A percentile compares a stretch with the other conserved stretches of the same genome.
Conservation (phyloP, 208 protist genomes). For the Wallacemonas sp. region DNA sequence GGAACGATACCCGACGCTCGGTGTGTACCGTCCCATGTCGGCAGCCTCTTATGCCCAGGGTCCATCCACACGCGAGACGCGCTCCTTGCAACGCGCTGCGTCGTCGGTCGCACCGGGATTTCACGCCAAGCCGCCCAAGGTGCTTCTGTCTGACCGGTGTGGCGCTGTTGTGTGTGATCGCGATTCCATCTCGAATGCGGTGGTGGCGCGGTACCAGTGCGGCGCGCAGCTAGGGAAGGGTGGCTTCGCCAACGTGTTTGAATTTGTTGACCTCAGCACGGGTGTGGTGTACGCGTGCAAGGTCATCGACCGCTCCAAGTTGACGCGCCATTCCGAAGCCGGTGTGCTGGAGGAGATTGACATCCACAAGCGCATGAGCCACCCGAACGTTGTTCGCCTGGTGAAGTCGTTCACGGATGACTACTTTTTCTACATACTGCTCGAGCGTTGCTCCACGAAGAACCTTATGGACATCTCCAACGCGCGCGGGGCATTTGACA, state of each 20-base stretch:
- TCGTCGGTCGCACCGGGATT: constrained; percentile 20
- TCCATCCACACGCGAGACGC: not conserved
- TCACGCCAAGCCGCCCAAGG: constrained; percentile 12
- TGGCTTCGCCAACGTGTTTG: constrained; percentile 63
- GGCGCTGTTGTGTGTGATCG: constrained; percentile 40
- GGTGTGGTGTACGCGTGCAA: constrained; percentile 54
- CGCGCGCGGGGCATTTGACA: constrained; percentile 38
- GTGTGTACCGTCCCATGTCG: constrained; percentile 16
- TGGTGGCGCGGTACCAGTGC: constrained; percentile 46
- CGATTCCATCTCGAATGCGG: constrained; percentile 27
- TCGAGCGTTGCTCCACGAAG: constrained; percentile 60
- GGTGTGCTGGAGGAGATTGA: constrained; percentile 67
- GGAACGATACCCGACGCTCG: constrained; percentile 27
- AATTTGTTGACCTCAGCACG: constrained; percentile 45
- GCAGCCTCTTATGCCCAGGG: too few species aligned
- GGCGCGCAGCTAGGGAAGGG: constrained; percentile 62
- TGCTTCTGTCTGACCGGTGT: constrained; percentile 18
- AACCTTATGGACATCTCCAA: constrained; percentile 61
- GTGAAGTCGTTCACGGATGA: constrained; percentile 58
- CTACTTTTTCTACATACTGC: constrained; percentile 70
- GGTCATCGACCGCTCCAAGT: constrained; percentile 57
- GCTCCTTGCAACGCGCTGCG: constrained; percentile 12
- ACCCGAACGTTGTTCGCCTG: constrained; percentile 76
- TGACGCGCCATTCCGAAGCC: constrained; percentile 31
- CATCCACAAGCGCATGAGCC: constrained; percentile 56